These are phyloP conservation scores for Neurospora sp. DNA, from an alignment of 2,329 filamentous ascomycete genomes.

Conservation along the genomic window DNA sequence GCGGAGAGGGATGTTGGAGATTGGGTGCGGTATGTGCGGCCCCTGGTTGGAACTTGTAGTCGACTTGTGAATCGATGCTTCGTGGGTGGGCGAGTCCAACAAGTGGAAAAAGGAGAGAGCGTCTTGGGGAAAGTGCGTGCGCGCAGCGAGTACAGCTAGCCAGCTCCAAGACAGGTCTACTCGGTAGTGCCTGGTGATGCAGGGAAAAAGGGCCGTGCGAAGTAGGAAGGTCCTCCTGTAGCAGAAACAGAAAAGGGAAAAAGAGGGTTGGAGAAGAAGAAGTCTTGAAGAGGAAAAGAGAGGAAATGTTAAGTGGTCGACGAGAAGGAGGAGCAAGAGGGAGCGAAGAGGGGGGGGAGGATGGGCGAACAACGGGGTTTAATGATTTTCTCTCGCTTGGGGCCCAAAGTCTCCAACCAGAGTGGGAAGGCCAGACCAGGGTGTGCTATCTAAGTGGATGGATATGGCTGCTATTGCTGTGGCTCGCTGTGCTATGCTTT, in stretches of 20 bases:
- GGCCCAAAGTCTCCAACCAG: background rate
- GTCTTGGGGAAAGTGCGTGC: background rate
- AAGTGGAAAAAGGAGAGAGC: background rate
- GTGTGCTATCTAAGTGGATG: background rate
- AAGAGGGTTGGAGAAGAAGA: slow-evolving; percentile 28
- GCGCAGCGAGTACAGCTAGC: background rate
- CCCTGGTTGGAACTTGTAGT: background rate
- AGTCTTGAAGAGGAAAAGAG: slow-evolving; percentile 29
- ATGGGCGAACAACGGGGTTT: slow-evolving; percentile 29
- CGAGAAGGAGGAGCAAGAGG: slow-evolving; percentile 27
- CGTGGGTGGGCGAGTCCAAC: background rate
- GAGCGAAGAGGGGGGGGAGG: slow-evolving; percentile 27
- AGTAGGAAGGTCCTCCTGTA: slow-evolving; percentile 24
- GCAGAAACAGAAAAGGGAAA: slow-evolving; percentile 22
- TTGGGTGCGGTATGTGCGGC: background rate
- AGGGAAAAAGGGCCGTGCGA: slow-evolving; percentile 14
- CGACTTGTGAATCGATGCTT: background rate
- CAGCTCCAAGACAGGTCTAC: background rate
- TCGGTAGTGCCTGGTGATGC: background rate
- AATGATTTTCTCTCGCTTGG: slow-evolving; percentile 25
- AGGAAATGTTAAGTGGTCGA: slow-evolving; percentile 27
- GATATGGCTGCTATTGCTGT: background rate
- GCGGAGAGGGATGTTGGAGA: background rate
- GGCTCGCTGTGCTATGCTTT: background rate
- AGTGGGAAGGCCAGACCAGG: background rate